Conservation (phyloP, 2,329 filamentous ascomycete genomes). For the Cladosporium sp. region DNA sequence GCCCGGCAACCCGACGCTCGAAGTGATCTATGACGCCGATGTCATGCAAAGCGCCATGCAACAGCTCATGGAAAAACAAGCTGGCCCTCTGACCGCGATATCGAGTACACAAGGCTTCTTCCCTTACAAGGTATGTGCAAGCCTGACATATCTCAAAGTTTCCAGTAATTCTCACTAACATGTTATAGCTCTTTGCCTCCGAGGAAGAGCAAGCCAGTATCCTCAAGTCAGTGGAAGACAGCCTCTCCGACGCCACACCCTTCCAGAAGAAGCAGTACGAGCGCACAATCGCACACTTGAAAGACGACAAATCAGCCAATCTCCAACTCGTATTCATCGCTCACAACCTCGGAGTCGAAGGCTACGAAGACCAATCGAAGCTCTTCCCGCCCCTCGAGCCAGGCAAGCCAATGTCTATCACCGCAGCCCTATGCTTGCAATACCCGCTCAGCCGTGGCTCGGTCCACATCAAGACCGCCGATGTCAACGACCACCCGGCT, state of each 20-base stretch:
- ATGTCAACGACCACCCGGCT: slow-evolving; percentile 34
- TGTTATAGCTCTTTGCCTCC: slow-evolving; percentile 33
- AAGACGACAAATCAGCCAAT: slow-evolving; percentile 41
- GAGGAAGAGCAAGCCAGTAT: slow-evolving; percentile 38
- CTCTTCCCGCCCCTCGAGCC: slow-evolving; percentile 31
- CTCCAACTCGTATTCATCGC: slow-evolving; percentile 42
- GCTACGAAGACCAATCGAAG: slow-evolving; percentile 34
- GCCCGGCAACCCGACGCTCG: slow-evolving; percentile 33
- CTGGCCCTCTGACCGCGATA: slow-evolving; percentile 38
- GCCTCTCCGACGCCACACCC: slow-evolving; percentile 31
- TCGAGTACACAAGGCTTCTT: slow-evolving; percentile 42
- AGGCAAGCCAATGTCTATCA: slow-evolving; percentile 30
- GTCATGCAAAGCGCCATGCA: slow-evolving; percentile 39
- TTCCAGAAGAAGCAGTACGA: slow-evolving; percentile 42
- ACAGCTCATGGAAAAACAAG: slow-evolving; percentile 35
- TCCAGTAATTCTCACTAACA: slow-evolving; percentile 1
- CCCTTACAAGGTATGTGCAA: slow-evolving; percentile 33
- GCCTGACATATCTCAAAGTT: not conserved
- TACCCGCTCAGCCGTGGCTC: slow-evolving; percentile 37
- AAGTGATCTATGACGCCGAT: slow-evolving; percentile 37
- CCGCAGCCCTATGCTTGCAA: slow-evolving; percentile 35
- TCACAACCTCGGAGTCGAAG: slow-evolving; percentile 34
- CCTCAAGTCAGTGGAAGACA: slow-evolving; percentile 36
- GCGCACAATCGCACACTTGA: slow-evolving; percentile 38
- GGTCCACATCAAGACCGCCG: slow-evolving; percentile 37